Evolutionary conservation across 306 rosid species (phyloP), one percentile per base, ranked within the genome.

Genomic region (Citrullus amarus): DNA sequence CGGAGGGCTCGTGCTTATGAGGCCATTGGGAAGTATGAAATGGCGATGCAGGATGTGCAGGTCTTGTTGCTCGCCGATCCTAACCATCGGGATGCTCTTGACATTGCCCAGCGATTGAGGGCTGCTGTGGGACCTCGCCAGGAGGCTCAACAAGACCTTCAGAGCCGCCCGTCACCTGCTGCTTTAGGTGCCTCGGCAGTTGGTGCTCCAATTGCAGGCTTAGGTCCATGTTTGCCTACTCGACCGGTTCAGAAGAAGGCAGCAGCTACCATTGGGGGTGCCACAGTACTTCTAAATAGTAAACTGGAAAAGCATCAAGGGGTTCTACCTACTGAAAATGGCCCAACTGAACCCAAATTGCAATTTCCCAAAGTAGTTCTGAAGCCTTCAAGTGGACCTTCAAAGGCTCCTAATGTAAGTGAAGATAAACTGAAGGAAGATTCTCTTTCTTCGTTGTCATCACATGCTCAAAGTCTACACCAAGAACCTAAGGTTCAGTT

Each of bases 131-230:
- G 96, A 20, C 96, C 91, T 39, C 96, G 93, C 41, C 89, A 86
- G 82, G 98, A 92, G 77, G 93, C 93, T 16, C 97, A 90, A 82
- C 98, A 88, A 90, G 99, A 96, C 71, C 93, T 96, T 60, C 99
- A 91, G 81, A 96, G 99, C 81, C 94, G 97, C n/a, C 99, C 99
- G 1, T 96, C 99, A 7, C 99, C 98, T 72, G 98, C 99, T 81
- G 98, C 99, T 8, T 92, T 96, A 7, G 98, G 99, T 2, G 98
- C 99, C 69, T 96, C 98, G 8, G 98, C 98, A 0, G 98, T 96
- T 22, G 97, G 99, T 58, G 97, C 98, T 6, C 97, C 98, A 14
- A 85, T 92, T 88, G 91, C 87, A 61, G 98, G 99, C 16, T 62
- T 92, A 71, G 99, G 99, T 54, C 96, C 97, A 0, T 90, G 93